Percentiles rank a stretch among this genome's conserved stretches.
Evolutionary conservation across 106 monocot genomes (phyloP).

Genomic region (Agapanthus africanus): DNA sequence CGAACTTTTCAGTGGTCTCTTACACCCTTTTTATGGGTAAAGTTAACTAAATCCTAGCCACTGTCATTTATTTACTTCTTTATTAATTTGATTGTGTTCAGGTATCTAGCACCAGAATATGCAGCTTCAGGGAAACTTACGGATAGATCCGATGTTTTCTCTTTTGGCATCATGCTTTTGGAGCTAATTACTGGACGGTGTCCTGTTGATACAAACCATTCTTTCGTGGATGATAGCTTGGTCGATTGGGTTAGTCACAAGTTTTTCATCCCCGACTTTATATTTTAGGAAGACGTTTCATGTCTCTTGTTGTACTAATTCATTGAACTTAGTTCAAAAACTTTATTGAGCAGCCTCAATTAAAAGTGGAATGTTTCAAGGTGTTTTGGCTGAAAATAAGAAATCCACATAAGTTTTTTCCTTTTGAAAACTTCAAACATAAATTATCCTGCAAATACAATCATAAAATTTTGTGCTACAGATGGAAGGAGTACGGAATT

Average conservation of each 20-base stretch:
- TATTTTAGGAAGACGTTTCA: neutral
- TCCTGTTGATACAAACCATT: constrained; percentile 34
- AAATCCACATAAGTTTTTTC: too few relatives aligned
- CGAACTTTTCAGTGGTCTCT: neutral
- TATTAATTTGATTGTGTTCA: constrained; percentile 1
- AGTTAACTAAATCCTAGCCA: neutral
- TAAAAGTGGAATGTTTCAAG: too few relatives aligned
- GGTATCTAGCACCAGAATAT: constrained; percentile 70
- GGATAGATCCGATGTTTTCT: constrained; percentile 90
- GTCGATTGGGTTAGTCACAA: constrained; percentile 45
- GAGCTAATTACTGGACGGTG: constrained; percentile 49
- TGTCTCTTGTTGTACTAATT: too few relatives aligned
- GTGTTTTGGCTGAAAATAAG: too few relatives aligned
- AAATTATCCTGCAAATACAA: too few relatives aligned
- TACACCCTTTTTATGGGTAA: neutral
- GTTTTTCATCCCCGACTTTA: neutral
- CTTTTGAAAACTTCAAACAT: too few relatives aligned
- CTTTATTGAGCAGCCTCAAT: too few relatives aligned
- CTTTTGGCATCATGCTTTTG: constrained; percentile 70
- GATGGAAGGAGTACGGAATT: too few relatives aligned
- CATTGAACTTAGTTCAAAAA: too few relatives aligned
- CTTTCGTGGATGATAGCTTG: constrained; percentile 54
- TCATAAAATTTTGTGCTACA: too few relatives aligned
- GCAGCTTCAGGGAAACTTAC: constrained; percentile 37
- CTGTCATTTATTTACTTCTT: neutral